Evolutionary conservation across 163 green algal species (phyloP), one percentile per base, ranked within the genome.

Genomic region (Chlorella variabilis): DNA sequence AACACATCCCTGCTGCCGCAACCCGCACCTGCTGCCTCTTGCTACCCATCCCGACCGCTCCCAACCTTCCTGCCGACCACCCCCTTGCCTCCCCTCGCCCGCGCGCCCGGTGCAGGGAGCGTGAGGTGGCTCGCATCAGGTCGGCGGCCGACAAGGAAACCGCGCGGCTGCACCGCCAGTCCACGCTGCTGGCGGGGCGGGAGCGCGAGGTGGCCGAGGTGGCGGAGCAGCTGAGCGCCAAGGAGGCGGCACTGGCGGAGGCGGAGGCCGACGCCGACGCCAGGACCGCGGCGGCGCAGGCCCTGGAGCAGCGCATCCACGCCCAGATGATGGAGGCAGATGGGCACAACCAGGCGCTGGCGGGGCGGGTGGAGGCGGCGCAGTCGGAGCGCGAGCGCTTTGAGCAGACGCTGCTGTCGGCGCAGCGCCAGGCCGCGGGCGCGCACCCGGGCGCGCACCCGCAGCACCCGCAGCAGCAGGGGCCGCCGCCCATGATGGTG

Each of bases 81-180:
- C 39, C 23, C 4, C 66, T 20, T 33, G 4, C 42, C 4, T 63
- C 33, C 69, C 41, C 39, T 39, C 11, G 2, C 29, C 42, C 29
- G 36, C 68, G 9, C 39, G 3, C 1, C 17, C 20, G n/a, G n/a
- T 70, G 56, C 73, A 80, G 73, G 38, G 36, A 80, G 36, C 36
- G 54, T 4, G 73, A 49, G 23, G 3, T 41, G 13, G 29, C n/a
- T 27, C 8, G 18, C 5, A 27, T 18, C 29, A 67, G 38, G 59
- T 17, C 59, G 4, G 9, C 59, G 4, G 59, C 59, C 6, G 59
- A 80, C 31, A 77, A 77, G 70, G 70, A 77, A 48, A 34, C 48
- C 3, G 17, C 48, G 4, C 70, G 70, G 6, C 48, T 66, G 54
- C 54, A 31, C 23, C 54, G 59, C 5, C 36, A 58, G 2, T 27